Percentiles rank a stretch among this genome's conserved stretches.
phyloP scores from a whole-genome alignment of 306 rosid species.

The Malus sylvestris region DNA sequence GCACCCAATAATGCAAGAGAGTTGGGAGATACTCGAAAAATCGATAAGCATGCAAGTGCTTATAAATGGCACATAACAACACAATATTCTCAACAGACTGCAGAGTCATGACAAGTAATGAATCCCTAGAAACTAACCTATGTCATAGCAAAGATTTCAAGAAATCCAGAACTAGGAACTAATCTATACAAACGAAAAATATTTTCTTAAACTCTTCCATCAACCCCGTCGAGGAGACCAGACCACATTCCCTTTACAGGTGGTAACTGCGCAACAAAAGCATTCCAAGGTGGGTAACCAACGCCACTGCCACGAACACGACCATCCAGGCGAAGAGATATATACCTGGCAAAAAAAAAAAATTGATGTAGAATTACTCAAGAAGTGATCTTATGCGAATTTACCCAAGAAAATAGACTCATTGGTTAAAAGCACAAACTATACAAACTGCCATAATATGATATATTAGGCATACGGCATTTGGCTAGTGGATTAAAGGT shows the following conservation, averaged over 20 bases:
- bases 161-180: not conserved
- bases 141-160: not conserved
- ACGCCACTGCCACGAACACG: constrained; percentile 93
- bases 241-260: constrained; percentile 91
- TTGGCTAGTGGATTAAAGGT: not conserved
- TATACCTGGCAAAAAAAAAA: constrained; percentile 42
- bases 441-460: no score
- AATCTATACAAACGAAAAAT: constrained; percentile 8
- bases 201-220: constrained; percentile 66
- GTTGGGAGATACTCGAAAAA: not conserved
- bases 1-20: not conserved
- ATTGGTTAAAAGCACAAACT: not conserved
- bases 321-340: constrained; percentile 87
- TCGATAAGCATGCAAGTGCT: not conserved
- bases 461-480: not conserved
- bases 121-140: not conserved
- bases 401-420: not conserved
- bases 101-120: not conserved
- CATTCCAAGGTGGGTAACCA: constrained; percentile 99
- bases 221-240: constrained; percentile 87
- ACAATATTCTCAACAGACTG: not conserved
- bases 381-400: not conserved
- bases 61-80: not conserved
- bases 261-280: constrained; percentile 85
- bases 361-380: not conserved